Evolutionary conservation across 2,329 filamentous ascomycete species (phyloP).

Genomic region (Aspergillus sergii): DNA sequence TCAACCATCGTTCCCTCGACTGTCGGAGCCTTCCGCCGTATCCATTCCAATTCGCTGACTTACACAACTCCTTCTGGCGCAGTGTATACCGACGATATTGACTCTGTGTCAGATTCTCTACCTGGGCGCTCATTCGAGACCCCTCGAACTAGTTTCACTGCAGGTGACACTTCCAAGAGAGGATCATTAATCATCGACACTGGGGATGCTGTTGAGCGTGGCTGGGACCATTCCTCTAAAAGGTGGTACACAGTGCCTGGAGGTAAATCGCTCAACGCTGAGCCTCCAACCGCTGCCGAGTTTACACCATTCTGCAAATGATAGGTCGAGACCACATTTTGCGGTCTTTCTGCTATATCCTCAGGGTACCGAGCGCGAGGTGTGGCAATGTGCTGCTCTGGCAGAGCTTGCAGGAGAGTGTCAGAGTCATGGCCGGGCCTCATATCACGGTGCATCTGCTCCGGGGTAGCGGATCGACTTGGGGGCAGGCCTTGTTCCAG

Average conservation of each 20-base stretch:
- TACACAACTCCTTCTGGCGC: slow-evolving; percentile 21
- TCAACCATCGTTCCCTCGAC: background rate
- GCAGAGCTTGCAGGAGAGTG: background rate
- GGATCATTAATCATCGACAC: background rate
- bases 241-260: background rate
- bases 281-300: background rate
- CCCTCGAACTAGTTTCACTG: background rate
- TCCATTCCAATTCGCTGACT: background rate
- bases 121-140: background rate
- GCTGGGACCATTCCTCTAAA: slow-evolving; percentile 5
- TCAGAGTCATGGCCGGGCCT: background rate
- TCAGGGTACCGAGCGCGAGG: background rate
- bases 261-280: background rate
- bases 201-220: background rate
- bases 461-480: slow-evolving; percentile 29
- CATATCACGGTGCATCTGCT: slow-evolving; percentile 24
- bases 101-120: slow-evolving; percentile 21
- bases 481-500: slow-evolving; percentile 30
- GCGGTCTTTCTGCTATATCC: background rate
- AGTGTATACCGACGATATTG: slow-evolving; percentile 30
- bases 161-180: background rate
- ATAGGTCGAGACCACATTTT: background rate
- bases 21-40: background rate
- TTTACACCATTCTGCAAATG: background rate
- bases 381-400: background rate